A percentile compares a stretch with the other conserved stretches of the same genome.
phyloP scores from a whole-genome alignment of 116 monocot genomes.

The Iris pallida region DNA sequence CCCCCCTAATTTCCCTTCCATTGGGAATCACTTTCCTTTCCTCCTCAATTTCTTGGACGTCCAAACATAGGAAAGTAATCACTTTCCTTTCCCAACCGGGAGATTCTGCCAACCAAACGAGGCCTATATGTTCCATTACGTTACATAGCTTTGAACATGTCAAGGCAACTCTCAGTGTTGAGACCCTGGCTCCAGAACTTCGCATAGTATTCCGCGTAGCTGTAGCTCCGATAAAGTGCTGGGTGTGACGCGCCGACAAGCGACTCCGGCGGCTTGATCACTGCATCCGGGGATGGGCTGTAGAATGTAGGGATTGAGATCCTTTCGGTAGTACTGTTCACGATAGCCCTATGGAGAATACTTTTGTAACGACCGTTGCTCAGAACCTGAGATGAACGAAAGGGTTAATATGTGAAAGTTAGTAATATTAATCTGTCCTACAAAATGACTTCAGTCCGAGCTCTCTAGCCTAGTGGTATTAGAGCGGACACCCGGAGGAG shows the following conservation, averaged over 20 bases:
- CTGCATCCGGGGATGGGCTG: slow-evolving; percentile 30
- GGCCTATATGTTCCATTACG: no score
- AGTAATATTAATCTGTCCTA: slow-evolving; percentile 1
- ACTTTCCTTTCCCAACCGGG: no score
- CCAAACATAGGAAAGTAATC: no score
- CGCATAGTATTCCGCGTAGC: slow-evolving; percentile 32
- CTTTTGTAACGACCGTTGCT: slow-evolving; percentile 62
- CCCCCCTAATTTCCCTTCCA: no score
- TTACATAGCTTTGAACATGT: background rate
- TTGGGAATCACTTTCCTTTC: no score
- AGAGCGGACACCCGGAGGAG: no score
- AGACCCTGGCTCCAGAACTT: slow-evolving; percentile 14
- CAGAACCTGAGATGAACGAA: slow-evolving; percentile 33
- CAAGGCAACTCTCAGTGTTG: slow-evolving; percentile 17
- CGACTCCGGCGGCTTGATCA: slow-evolving; percentile 34
- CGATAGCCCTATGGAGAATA: slow-evolving; percentile 47
- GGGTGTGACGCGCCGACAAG: slow-evolving; percentile 12
- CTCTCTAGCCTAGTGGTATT: no score
- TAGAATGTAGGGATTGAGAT: slow-evolving; percentile 39
- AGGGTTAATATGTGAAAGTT: slow-evolving; percentile 15
- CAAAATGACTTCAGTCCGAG: no score
- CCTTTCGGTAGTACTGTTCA: slow-evolving; percentile 27
- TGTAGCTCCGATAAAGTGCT: slow-evolving; percentile 21
- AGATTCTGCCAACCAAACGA: no score
- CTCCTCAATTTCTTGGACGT: no score